Conservation (phyloP, 176 grass and related monocot genomes). For the Oryza glaberrima region DNA sequence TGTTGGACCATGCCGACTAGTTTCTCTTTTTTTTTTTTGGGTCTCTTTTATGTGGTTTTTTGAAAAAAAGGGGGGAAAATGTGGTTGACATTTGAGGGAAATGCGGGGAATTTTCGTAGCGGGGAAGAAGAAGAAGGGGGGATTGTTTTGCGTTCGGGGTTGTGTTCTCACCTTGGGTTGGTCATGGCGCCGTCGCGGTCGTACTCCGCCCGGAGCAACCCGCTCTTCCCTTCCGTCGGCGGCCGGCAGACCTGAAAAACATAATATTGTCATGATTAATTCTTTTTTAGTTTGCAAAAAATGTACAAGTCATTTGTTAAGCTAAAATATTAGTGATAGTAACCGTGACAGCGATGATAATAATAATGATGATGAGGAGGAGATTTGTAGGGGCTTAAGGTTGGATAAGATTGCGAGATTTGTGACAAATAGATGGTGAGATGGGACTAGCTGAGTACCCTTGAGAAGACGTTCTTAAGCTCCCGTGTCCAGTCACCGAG, state of each 20-base stretch:
- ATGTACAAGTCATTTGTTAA: background rate
- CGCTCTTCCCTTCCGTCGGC: conserved; percentile 79
- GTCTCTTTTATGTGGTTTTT: background rate
- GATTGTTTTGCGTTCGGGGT: background rate
- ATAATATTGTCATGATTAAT: background rate
- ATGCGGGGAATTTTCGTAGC: background rate
- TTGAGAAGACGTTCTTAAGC: conserved; percentile 86
- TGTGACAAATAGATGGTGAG: background rate
- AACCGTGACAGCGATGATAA: background rate
- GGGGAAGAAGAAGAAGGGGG: background rate
- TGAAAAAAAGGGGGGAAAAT: background rate
- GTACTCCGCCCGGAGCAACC: conserved; percentile 84
- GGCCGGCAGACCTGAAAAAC: conserved; percentile 71
- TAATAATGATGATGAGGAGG: background rate
- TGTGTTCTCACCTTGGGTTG: conserved; percentile 53
- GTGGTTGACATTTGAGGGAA: background rate
- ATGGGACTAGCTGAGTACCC: conserved; percentile 26
- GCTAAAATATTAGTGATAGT: background rate
- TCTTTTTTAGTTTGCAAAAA: background rate
- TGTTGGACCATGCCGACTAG: background rate
- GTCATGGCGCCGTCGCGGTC: conserved; percentile 51
- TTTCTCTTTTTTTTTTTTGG: too few relatives aligned
- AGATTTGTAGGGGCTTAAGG: background rate
- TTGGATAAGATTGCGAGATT: background rate
- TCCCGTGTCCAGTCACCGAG: conserved; percentile 92